A percentile compares a stretch with the other conserved stretches of the same genome.
Evolutionary conservation across 441 rosid genomes (phyloP).

Genomic region (Isatis lusitanica): DNA sequence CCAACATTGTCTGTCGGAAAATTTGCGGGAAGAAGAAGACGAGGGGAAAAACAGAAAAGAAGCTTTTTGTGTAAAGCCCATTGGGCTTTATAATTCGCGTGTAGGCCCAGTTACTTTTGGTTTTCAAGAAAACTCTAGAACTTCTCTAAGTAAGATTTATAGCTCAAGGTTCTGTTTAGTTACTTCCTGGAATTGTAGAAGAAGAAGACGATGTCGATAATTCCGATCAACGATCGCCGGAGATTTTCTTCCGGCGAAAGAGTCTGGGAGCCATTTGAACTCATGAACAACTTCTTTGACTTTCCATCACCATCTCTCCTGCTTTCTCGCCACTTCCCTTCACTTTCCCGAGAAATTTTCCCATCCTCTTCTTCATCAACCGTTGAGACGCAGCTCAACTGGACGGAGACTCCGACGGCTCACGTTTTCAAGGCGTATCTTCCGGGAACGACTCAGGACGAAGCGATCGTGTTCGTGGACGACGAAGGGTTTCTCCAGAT

Average conservation of each 20-base stretch:
- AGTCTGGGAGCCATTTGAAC: conserved; percentile 44
- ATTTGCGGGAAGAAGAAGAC: neutral
- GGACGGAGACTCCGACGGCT: conserved; percentile 50
- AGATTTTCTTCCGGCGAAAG: neutral
- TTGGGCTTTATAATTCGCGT: neutral
- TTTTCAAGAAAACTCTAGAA: conserved; percentile 28
- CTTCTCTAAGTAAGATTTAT: neutral
- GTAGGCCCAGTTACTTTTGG: neutral
- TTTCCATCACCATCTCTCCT: conserved; percentile 35
- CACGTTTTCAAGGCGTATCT: conserved; percentile 56
- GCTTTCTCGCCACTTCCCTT: conserved; percentile 29
- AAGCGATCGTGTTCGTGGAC: conserved; percentile 53
- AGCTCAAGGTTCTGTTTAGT: neutral
- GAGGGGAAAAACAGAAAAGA: neutral
- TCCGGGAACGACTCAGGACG: conserved; percentile 37
- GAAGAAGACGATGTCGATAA: conserved; percentile 42
- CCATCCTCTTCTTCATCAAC: conserved; percentile 27
- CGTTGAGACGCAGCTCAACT: conserved; percentile 45
- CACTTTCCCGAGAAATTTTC: conserved; percentile 36
- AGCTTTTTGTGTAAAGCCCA: neutral
- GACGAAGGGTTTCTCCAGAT: conserved; percentile 57
- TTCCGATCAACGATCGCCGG: conserved; percentile 44
- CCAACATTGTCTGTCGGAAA: neutral
- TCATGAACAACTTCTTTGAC: conserved; percentile 41
- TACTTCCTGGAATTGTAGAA: neutral